phyloP scores from a whole-genome alignment of 306 rosid genomes.

The Pterocarpus santalinus region DNA sequence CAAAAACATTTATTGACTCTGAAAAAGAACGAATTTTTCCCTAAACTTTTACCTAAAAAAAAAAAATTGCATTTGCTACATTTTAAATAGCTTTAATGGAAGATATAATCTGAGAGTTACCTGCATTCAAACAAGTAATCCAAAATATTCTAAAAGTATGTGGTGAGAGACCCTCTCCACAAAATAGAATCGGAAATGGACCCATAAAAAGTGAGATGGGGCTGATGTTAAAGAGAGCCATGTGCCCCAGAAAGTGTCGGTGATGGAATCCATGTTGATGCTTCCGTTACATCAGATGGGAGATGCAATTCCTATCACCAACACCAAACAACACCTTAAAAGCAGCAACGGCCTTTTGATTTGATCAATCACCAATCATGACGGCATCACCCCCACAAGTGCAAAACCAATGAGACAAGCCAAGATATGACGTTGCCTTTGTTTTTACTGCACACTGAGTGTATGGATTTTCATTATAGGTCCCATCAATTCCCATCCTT shows the following conservation, averaged over 20 bases:
- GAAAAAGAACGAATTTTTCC: no score
- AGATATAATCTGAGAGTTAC: no score
- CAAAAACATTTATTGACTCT: no score
- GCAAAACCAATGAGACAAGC: conserved; percentile 29
- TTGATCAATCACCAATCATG: conserved; percentile 49
- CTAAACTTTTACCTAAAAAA: no score
- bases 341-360: conserved; percentile 46
- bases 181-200: no score
- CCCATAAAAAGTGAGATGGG: neutral
- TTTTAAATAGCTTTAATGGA: no score
- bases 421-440: conserved; percentile 39
- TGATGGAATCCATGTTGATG: conserved; percentile 48
- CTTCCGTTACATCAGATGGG: conserved; percentile 38
- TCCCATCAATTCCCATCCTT: conserved; percentile 49
- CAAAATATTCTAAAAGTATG: no score
- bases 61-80: no score
- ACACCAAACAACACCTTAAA: conserved; percentile 11
- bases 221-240: neutral
- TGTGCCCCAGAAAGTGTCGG: neutral
- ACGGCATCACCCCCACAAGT: conserved; percentile 26
- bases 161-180: no score
- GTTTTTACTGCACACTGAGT: neutral
- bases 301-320: conserved; percentile 35
- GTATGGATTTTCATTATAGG: neutral
- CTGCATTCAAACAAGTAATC: no score